Evolutionary conservation across 129 eudicot species (phyloP).

Genomic region (Centrapalus pauciflorus): DNA sequence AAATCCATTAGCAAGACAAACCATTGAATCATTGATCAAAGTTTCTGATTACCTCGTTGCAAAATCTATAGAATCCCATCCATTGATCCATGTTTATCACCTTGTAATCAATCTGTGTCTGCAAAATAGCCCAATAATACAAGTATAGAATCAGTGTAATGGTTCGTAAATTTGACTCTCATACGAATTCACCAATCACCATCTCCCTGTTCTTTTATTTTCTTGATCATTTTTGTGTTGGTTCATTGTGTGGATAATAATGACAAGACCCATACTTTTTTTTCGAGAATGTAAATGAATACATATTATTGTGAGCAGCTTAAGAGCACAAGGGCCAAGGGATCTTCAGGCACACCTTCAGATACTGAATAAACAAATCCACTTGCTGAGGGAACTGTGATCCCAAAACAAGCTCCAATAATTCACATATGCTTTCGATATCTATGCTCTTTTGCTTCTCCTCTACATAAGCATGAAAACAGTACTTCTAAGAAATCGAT

Average conservation of each 20-base stretch:
- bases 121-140: slow-evolving; percentile 20
- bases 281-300: not conserved
- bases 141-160: not conserved
- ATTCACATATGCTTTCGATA: slow-evolving; percentile 81
- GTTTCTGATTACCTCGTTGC: slow-evolving; percentile 77
- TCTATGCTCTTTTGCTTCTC: slow-evolving; percentile 98
- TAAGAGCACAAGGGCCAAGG: not conserved
- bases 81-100: slow-evolving; percentile 96
- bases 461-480: slow-evolving; percentile 39
- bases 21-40: not conserved
- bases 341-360: slow-evolving; percentile 43
- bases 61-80: slow-evolving; percentile 90
- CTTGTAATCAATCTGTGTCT: slow-evolving; percentile 88
- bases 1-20: slow-evolving; percentile 1
- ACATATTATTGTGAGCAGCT: not conserved
- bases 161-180: slow-evolving; percentile 3
- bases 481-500: not conserved
- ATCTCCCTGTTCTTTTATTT: not conserved
- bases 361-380: slow-evolving; percentile 62
- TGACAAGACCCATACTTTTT: not conserved
- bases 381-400: slow-evolving; percentile 72
- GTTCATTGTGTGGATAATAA: not conserved
- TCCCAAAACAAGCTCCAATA: slow-evolving; percentile 89
- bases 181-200: not conserved
- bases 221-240: not conserved